Base-by-base conservation (phyloP, 2,329 filamentous ascomycete species). In the Apiospora pterosperma region DNA sequence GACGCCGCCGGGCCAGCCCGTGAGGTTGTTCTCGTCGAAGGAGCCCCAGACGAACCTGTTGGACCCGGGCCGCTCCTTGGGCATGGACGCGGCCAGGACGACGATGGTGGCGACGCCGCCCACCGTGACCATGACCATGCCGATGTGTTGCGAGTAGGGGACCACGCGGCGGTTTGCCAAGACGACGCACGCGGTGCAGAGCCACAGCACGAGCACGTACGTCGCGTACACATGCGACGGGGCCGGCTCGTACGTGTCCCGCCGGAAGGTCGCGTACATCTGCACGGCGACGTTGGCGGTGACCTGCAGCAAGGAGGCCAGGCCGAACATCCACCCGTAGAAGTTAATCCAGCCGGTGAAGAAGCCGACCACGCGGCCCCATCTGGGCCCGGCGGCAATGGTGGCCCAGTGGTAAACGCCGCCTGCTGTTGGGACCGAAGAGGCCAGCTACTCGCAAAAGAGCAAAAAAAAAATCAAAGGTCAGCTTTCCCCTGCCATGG, bases 361-460 rank as follows among this genome's bases (percentile, higher is more conserved):
- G 73, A 81, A 83, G 44, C 81, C 80, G 23, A 84, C 76, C 1
- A 81, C 74, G 34, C 85, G 83, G 62, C 85, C 85, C 76, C 82
- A 85, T 66, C 77, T 80, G 5, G 80, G 79, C 2, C 86, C 86
- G 14, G 82, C 84, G 2, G 85, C 87, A 59, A 88, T 80, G 5
- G 84, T 84, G 2, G 84, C 85, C 85, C 85, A 88, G 69, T 88
- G 85, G 68, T 88, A 88, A 14, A 88, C 84, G 68, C 85, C 85
- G 68, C 82, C 85, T 19, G 84, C 80, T 2, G 85, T 87, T 21
- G 86, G 86, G 62, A 88, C 84, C 8, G 84, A 83, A 5, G 85
- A 88, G n/a, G 86, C 85, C 67, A 89, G 77, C 77, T 88, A 78
- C 21, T 78, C 79, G 48, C 5, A 5, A 2, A 21, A 41, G n/a